Conservation (phyloP, 2,329 filamentous ascomycete species). For the Penicillium sp. region DNA sequence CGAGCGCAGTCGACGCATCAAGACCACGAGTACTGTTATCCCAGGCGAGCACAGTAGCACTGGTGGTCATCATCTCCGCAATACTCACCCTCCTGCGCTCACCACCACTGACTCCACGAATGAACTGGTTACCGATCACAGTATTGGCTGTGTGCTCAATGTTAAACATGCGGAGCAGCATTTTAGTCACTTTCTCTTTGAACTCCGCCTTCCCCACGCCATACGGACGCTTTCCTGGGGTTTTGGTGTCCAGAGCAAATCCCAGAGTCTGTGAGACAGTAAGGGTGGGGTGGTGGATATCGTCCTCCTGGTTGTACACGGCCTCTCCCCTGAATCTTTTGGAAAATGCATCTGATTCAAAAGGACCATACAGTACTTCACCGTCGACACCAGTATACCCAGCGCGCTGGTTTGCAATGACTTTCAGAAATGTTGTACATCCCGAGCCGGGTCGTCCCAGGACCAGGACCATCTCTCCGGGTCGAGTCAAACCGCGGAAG, state of each 20-base stretch:
- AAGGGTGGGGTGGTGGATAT: slow-evolving; percentile 80
- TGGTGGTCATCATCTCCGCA: slow-evolving; percentile 78
- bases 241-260: slow-evolving; percentile 83
- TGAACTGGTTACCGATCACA: slow-evolving; percentile 78
- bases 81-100: slow-evolving; percentile 81
- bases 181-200: slow-evolving; percentile 71
- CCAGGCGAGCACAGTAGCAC: slow-evolving; percentile 71
- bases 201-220: slow-evolving; percentile 73
- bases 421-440: slow-evolving; percentile 69
- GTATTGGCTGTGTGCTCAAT: slow-evolving; percentile 87
- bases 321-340: slow-evolving; percentile 77
- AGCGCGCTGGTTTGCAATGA: slow-evolving; percentile 66
- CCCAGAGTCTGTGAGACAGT: slow-evolving; percentile 85
- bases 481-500: slow-evolving; percentile 64
- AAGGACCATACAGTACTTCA: slow-evolving; percentile 75
- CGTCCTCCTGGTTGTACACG: slow-evolving; percentile 84
- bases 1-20: slow-evolving; percentile 67
- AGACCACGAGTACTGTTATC: slow-evolving; percentile 72
- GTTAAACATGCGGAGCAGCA: slow-evolving; percentile 87
- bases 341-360: slow-evolving; percentile 67
- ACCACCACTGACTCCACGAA: slow-evolving; percentile 71
- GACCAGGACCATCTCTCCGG: slow-evolving; percentile 87
- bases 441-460: slow-evolving; percentile 74
- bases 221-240: slow-evolving; percentile 74
- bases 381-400: slow-evolving; percentile 65